Conservation (phyloP, 2,329 filamentous ascomycete genomes). For the Hortaea werneckii region DNA sequence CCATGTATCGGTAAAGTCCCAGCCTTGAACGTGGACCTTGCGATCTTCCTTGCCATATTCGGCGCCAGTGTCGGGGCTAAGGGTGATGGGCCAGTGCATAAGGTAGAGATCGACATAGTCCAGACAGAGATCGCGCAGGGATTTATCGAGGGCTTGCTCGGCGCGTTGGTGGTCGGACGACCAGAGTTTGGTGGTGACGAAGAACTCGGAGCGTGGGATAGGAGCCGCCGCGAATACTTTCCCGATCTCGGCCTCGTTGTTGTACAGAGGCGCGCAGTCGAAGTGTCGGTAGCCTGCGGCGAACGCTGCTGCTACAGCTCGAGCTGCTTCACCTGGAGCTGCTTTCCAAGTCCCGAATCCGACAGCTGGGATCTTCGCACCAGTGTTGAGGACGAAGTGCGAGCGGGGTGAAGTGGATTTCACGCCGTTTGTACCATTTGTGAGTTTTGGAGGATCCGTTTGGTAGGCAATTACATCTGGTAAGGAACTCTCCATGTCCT, state of each 20-base stretch:
- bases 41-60: constrained; percentile 4
- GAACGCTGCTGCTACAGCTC: constrained; percentile 12
- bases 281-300: constrained; percentile 11
- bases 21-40: constrained; percentile 2
- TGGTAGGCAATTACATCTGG: background rate
- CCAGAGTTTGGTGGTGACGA: constrained; percentile 48
- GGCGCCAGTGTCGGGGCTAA: constrained; percentile 28
- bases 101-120: background rate
- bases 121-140: constrained; percentile 32
- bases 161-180: constrained; percentile 40
- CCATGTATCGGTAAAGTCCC: constrained; percentile 12
- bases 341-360: constrained; percentile 31
- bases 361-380: constrained; percentile 27
- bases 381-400: constrained; percentile 30
- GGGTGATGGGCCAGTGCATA: constrained; percentile 17
- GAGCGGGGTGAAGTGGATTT: background rate
- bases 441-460: background rate
- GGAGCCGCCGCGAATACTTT: constrained; percentile 12
- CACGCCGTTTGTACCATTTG: background rate
- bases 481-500: background rate
- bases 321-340: constrained; percentile 21
- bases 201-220: constrained; percentile 16
- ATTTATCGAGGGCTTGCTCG: constrained; percentile 15
- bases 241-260: constrained; percentile 19
- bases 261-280: constrained; percentile 26